These are phyloP conservation scores for Erucastrum elatum DNA, from an alignment of 345 rosid genomes.

Conservation along the genomic window DNA sequence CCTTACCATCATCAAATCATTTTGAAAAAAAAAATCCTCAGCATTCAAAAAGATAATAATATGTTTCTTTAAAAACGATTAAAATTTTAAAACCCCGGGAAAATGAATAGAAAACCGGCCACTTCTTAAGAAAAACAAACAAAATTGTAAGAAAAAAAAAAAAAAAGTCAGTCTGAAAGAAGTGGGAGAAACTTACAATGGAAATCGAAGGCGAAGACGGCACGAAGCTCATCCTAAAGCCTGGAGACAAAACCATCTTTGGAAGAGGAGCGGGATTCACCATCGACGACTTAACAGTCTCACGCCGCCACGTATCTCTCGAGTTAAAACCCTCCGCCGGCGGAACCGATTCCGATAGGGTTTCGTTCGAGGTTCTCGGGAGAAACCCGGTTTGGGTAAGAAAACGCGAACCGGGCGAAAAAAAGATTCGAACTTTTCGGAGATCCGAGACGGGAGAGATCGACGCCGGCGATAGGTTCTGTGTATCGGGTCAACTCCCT, in stretches of 20 bases:
- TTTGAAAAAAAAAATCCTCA: no score
- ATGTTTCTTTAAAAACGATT: no score
- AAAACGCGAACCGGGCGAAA: slow-evolving; percentile 29
- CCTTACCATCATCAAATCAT: no score
- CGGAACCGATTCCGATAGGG: slow-evolving; percentile 46
- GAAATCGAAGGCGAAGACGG: slow-evolving; percentile 77
- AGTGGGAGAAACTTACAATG: slow-evolving; percentile 36
- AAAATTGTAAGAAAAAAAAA: background rate
- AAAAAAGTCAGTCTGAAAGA: background rate
- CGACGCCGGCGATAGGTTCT: slow-evolving; percentile 56
- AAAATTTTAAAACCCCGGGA: slow-evolving; percentile 7
- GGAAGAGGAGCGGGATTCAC: slow-evolving; percentile 67
- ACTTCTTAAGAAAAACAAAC: background rate
- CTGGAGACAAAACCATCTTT: slow-evolving; percentile 35
- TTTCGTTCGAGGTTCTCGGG: slow-evolving; percentile 60
- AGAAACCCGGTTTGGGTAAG: slow-evolving; percentile 72
- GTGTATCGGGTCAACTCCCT: slow-evolving; percentile 52
- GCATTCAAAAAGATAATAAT: no score
- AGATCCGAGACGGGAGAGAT: slow-evolving; percentile 54
- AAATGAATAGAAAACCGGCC: background rate
- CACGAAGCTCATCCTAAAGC: slow-evolving; percentile 40
- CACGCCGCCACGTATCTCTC: slow-evolving; percentile 63
- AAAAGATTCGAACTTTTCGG: slow-evolving; percentile 45
- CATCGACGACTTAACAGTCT: slow-evolving; percentile 54
- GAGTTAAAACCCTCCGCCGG: slow-evolving; percentile 28